phyloP scores from a whole-genome alignment of 495 filamentous ascomycete genomes.

The Cryomyces minteri region DNA sequence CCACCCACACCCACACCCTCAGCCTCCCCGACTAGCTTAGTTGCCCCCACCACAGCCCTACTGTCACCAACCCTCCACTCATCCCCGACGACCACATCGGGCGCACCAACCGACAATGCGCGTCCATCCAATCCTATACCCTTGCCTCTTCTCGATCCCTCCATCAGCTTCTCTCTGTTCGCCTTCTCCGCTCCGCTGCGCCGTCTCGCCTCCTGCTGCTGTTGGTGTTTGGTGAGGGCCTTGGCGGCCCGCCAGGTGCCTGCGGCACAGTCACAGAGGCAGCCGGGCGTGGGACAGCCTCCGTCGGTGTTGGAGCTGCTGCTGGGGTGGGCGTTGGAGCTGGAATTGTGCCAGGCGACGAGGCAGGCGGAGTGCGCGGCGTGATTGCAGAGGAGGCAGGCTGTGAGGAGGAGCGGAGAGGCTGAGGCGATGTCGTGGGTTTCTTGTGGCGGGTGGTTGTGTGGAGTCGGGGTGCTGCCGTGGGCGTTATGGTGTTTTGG shows the following conservation, averaged over 20 bases:
- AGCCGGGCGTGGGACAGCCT: slow-evolving; percentile 18
- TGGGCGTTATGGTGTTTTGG: neutral
- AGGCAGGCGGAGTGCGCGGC: slow-evolving; percentile 17
- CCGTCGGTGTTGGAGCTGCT: slow-evolving; percentile 8
- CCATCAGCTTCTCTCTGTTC: too few relatives aligned
- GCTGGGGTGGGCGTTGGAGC: neutral
- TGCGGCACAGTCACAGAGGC: slow-evolving; percentile 15
- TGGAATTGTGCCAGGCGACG: slow-evolving; percentile 11
- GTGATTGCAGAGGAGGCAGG: slow-evolving; percentile 20
- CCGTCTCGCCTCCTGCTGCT: too few relatives aligned
- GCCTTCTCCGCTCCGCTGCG: too few relatives aligned
- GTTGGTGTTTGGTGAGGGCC: too few relatives aligned
- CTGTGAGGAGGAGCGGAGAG: slow-evolving; percentile 9
- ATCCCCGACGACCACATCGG: neutral
- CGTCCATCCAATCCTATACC: too few relatives aligned
- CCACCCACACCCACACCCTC: neutral
- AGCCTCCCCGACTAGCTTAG: neutral
- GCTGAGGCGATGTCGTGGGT: neutral
- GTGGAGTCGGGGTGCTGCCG: neutral
- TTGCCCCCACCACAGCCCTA: slow-evolving; percentile 5
- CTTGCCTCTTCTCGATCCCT: too few relatives aligned
- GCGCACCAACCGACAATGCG: too few relatives aligned
- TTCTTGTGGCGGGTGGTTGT: neutral
- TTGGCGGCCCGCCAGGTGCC: too few relatives aligned
- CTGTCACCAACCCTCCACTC: slow-evolving; percentile 4